phyloP scores from a whole-genome alignment of 176 grass and related monocot species.

The Juncus effusus region DNA sequence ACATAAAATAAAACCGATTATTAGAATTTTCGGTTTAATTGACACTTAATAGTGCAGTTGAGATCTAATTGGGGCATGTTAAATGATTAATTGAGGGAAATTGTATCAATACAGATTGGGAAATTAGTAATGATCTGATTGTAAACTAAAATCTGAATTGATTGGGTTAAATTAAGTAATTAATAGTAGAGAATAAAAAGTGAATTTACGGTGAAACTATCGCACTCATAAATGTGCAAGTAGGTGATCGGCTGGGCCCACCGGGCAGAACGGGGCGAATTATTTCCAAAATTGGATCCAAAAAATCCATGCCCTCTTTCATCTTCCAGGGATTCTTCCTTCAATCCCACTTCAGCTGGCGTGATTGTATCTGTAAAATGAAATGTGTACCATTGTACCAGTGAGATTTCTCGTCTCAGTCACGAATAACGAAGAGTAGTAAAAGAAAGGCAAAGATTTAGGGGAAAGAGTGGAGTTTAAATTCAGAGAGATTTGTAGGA shows the following conservation, averaged over 20 bases:
- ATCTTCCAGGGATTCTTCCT: slow-evolving; percentile 49
- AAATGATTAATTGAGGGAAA: neutral
- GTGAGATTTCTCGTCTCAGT: too few species aligned
- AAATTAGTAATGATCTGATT: neutral
- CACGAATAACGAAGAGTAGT: too few species aligned
- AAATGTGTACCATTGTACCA: slow-evolving; percentile 1
- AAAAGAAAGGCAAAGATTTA: too few species aligned
- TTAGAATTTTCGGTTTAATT: too few species aligned
- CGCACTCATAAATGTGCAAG: slow-evolving; percentile 67
- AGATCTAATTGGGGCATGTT: neutral
- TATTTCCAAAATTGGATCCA: slow-evolving; percentile 37
- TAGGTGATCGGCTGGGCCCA: slow-evolving; percentile 94
- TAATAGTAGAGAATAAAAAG: neutral
- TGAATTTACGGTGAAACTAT: slow-evolving; percentile 64
- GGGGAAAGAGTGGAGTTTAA: too few species aligned
- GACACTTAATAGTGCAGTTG: too few species aligned
- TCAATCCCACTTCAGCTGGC: slow-evolving; percentile 64
- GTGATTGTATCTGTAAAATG: slow-evolving; percentile 72
- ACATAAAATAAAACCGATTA: neutral
- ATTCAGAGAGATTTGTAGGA: neutral
- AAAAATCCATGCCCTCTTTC: slow-evolving; percentile 81
- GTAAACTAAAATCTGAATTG: too few species aligned
- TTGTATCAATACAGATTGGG: neutral
- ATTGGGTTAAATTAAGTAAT: too few species aligned
- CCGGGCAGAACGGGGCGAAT: slow-evolving; percentile 44